phyloP scores from a whole-genome alignment of 768 basidiomycete genomes.

The Mycena belliarum region DNA sequence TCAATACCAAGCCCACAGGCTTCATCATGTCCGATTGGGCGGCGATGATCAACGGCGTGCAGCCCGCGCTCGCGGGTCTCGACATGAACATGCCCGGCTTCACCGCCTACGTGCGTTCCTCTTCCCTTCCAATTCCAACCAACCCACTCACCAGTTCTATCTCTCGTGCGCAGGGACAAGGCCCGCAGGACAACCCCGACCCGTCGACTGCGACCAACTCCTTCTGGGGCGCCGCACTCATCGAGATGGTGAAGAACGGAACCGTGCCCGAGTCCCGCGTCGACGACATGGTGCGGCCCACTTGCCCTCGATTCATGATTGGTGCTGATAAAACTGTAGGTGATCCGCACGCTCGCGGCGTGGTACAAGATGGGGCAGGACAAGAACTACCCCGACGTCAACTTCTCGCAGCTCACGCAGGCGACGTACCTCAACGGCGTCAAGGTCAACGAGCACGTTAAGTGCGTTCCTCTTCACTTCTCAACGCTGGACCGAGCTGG shows the following conservation, averaged over 20 bases:
- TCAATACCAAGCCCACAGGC: neutral
- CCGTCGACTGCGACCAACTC: constrained; percentile 21
- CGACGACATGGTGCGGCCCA: constrained; percentile 63
- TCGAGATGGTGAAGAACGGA: constrained; percentile 45
- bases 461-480: neutral
- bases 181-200: constrained; percentile 13
- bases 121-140: neutral
- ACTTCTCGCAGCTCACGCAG: too few relatives aligned
- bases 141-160: too few relatives aligned
- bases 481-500: neutral
- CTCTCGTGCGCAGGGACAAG: too few relatives aligned
- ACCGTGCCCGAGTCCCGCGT: constrained; percentile 46
- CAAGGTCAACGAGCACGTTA: constrained; percentile 23
- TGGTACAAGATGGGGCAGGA: constrained; percentile 33
- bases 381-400: constrained; percentile 15
- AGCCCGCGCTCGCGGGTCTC: constrained; percentile 21
- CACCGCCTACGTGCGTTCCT: constrained; percentile 32
- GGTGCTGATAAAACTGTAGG: neutral
- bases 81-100: constrained; percentile 29
- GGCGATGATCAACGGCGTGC: constrained; percentile 33
- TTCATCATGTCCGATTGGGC: constrained; percentile 44
- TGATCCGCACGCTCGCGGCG: constrained; percentile 54
- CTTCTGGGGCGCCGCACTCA: constrained; percentile 32
- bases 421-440: too few relatives aligned
- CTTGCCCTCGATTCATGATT: neutral